Conservation (phyloP, 202 grass and related monocot genomes). For the Carex sylvatica region DNA sequence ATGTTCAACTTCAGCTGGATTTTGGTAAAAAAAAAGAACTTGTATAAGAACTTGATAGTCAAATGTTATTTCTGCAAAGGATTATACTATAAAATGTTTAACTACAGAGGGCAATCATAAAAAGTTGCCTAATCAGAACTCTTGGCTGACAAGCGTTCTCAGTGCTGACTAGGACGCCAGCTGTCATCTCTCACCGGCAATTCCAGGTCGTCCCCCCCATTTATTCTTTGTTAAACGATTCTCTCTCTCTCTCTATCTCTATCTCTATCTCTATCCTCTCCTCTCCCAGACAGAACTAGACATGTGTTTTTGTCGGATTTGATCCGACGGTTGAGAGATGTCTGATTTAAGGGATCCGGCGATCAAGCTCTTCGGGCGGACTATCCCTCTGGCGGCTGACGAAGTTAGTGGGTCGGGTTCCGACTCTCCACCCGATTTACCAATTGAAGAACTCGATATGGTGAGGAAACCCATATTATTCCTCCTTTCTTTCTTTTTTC, state of each 20-base stretch:
- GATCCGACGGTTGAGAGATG: constrained; percentile 42
- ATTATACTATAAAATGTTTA: neutral
- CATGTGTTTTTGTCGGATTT: constrained; percentile 21
- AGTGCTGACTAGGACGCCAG: constrained; percentile 71
- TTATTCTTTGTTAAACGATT: neutral
- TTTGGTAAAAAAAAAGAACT: neutral
- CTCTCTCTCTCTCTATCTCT: constrained; percentile 14
- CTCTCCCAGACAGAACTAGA: constrained; percentile 15
- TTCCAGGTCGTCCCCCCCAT: neutral
- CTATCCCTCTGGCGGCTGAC: constrained; percentile 40
- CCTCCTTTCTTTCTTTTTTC: neutral
- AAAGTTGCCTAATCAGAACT: constrained; percentile 23
- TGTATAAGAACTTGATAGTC: neutral
- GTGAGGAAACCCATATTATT: neutral
- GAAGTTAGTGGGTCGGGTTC: constrained; percentile 20
- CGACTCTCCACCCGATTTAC: neutral
- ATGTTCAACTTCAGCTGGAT: neutral
- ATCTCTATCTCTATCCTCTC: constrained; percentile 11
- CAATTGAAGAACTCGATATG: neutral
- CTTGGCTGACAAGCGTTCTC: constrained; percentile 38
- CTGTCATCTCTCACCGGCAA: constrained; percentile 24
- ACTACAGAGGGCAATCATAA: neutral
- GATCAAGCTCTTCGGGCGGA: constrained; percentile 77
- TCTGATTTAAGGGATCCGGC: constrained; percentile 59
- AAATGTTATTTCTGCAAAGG: neutral